Evolutionary conservation across 2,329 filamentous ascomycete genomes (phyloP).

Genomic region (Fusarium tricinctum): DNA sequence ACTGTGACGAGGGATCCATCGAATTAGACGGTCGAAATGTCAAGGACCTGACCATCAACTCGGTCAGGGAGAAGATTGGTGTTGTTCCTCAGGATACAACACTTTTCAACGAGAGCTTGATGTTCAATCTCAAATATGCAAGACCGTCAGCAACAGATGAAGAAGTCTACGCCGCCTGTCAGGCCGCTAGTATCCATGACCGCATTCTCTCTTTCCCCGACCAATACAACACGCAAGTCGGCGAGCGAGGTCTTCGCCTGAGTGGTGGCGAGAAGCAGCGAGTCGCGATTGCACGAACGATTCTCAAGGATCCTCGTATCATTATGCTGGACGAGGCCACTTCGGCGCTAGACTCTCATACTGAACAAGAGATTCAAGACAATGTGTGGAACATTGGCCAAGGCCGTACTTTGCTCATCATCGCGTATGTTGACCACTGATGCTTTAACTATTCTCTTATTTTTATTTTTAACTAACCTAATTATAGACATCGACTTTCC

Average conservation of each 20-base stretch:
- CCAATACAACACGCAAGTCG: conserved; percentile 89
- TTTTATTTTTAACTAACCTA: conserved; percentile 38
- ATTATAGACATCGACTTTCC: conserved; percentile 78
- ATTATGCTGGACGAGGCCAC: conserved; percentile 96
- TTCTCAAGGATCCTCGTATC: conserved; percentile 90
- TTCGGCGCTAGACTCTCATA: conserved; percentile 90
- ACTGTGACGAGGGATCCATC: conserved; percentile 83
- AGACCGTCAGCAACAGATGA: conserved; percentile 85
- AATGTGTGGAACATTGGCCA: conserved; percentile 85
- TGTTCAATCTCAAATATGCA: conserved; percentile 95
- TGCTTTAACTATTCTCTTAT: not conserved
- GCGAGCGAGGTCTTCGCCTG: conserved; percentile 86
- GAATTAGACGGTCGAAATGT: conserved; percentile 88
- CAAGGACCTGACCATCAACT: conserved; percentile 90
- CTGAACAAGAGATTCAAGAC: conserved; percentile 92
- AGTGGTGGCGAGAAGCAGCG: conserved; percentile 95
- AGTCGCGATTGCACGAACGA: conserved; percentile 92
- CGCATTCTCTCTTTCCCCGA: conserved; percentile 92
- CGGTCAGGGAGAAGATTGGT: conserved; percentile 90
- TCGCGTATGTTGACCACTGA: conserved; percentile 74
- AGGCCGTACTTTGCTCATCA: conserved; percentile 93
- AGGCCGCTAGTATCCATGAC: conserved; percentile 91
- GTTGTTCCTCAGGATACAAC: conserved; percentile 98
- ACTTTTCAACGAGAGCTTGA: conserved; percentile 92
- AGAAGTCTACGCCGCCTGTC: conserved; percentile 84